Base-by-base conservation (phyloP, 208 protist genomes). In the Wallacemonas sp. region DNA sequence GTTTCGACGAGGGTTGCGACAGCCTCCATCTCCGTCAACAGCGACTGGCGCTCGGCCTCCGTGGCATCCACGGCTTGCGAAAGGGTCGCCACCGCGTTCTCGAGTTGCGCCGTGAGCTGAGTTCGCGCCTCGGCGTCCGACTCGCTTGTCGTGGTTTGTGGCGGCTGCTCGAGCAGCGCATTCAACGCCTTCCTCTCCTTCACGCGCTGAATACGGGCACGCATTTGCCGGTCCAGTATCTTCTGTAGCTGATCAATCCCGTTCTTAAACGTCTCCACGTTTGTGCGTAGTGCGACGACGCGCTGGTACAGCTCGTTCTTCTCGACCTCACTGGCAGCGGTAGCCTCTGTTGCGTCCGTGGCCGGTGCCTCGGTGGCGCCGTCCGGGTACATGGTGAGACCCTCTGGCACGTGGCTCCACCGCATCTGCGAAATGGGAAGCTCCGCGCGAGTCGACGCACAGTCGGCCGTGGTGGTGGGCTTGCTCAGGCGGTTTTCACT, bases 401-500 rank as follows among this genome's bases (percentile, higher is more conserved):
- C 85, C 33, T 86, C 85, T 15, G 89, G 89, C 13, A 94, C 80
- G 73, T 92, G 68, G 19, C 78, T 72, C 86, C 89, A 94, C 60
- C 68, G 65, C 83, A 94, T 91, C 54, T 72, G 63, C 53, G 68
- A 48, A 24, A 89, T 71, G 13, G 79, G 76, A 6, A 89, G 45
- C 1, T 73, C 71, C 26, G 57, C 60, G 45, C 44, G 69, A 30
- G 79, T 46, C 34, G 65, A 36, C 46, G 55, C 63, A 2, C 30
- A 37, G 33, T 46, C 63, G 27, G 68, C 37, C 12, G 64, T 68
- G 3, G 41, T 29, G 26, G 44, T 29, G 19, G 2, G 27, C 22
- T 38, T 12, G 0, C 36, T 57, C 24, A 66, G 19, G 42, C 66
- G 37, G 22, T 70, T 34, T 36, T 87, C 76, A 3, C 46, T 64